A percentile compares a stretch with the other conserved stretches of the same genome.
Evolutionary conservation across 139 green algal genomes (phyloP).

Genomic region (Astrephomene gubernaculifera): DNA sequence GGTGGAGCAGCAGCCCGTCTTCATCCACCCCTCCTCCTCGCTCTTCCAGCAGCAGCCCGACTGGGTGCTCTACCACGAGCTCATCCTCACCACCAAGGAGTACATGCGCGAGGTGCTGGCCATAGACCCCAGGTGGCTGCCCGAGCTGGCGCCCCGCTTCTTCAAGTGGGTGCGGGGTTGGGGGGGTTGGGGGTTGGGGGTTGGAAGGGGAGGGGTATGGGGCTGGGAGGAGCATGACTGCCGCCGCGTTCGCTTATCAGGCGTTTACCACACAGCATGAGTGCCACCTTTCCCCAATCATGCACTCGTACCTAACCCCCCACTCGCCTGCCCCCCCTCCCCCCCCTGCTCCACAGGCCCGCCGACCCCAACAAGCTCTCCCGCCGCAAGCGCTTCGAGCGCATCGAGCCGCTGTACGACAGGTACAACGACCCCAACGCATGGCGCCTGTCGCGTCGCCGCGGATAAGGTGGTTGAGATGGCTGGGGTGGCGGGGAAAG

Average conservation of each 20-base stretch:
- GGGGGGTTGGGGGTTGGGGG: neutral
- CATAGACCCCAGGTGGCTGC: slow-evolving; percentile 96
- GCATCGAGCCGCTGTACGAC: slow-evolving; percentile 98
- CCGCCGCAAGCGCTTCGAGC: slow-evolving; percentile 93
- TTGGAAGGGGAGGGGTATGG: neutral
- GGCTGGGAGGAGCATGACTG: neutral
- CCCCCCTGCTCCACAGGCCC: slow-evolving; percentile 11
- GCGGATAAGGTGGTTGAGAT: slow-evolving; percentile 63
- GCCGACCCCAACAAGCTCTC: slow-evolving; percentile 93
- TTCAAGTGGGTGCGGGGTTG: slow-evolving; percentile 79
- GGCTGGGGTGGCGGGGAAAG: too few species aligned
- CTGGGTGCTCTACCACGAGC: slow-evolving; percentile 80
- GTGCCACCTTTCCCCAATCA: too few species aligned
- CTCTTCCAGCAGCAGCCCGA: slow-evolving; percentile 94
- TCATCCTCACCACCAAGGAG: slow-evolving; percentile 98
- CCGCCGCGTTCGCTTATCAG: too few species aligned
- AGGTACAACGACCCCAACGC: slow-evolving; percentile 90
- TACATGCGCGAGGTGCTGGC: slow-evolving; percentile 93
- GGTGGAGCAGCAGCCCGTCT: slow-evolving; percentile 95
- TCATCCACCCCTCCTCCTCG: slow-evolving; percentile 93
- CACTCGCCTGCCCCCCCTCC: neutral
- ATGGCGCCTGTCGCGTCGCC: slow-evolving; percentile 82
- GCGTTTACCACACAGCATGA: too few species aligned
- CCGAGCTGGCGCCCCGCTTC: slow-evolving; percentile 97
- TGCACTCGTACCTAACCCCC: too few species aligned